Evolutionary conservation across 768 basidiomycete species (phyloP), one percentile per base, ranked within the genome.

Genomic region (Calocera viscosa): DNA sequence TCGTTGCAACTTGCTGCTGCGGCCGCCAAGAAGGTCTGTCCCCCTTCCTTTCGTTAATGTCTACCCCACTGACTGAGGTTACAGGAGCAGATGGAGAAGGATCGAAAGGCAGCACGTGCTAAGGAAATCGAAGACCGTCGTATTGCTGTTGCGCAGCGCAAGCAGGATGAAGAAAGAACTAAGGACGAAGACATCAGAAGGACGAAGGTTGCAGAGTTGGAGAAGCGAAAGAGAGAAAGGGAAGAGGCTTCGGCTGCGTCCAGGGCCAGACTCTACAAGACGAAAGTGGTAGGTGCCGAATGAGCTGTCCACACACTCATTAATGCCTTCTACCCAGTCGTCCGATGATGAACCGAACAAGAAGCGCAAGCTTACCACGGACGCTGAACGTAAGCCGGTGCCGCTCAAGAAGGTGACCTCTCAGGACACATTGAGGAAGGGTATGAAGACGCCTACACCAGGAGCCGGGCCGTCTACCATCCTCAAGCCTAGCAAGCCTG

Each of bases 41-140:
- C 11, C 11, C 11, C 32, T 35, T 16, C 43, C 8, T 33, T 49
- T 49, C 19, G 40, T 65, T 64, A 67, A 70, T 43, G 35, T 26
- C n/a, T 68, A 26, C 66, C 28, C 19, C 34, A 64, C 64, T 33
- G 12, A 34, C 34, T 49, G 3, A 49, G 26, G 30, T 47, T 64
- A 28, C 72, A 96, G 94, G 91, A 94, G 81, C 90, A 94, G 80
- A 90, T 89, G 70, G 89, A 91, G 73, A 82, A 83, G 35, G 91
- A 91, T 70, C 91, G 88, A 77, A 91, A 90, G 75, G 83, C 82
- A 0, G 78, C 82, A 12, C 80, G 88, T 30, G 76, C 88, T 68
- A 91, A 86, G 71, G 89, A 92, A 67, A 90, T 90, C 85, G 93
- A 94, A 70, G 81, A 82, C 53, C 82, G 91, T 49, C 85, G 91